Conservation (phyloP, 768 basidiomycete species). For the Serendipita sp. region DNA sequence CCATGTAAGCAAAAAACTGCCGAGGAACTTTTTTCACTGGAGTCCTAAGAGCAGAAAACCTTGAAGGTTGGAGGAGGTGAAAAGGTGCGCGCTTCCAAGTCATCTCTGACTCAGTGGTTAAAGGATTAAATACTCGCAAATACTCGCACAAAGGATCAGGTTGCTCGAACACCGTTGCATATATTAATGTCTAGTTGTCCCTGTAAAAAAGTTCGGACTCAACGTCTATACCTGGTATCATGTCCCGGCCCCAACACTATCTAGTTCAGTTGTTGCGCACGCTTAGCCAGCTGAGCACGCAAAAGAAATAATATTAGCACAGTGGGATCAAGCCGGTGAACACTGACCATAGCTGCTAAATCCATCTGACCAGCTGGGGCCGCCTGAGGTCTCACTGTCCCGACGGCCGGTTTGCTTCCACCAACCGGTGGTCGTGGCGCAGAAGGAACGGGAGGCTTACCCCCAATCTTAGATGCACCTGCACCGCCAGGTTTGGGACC, state of each 20-base stretch:
- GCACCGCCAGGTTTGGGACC: slow-evolving; percentile 30
- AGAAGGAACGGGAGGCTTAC: slow-evolving; percentile 48
- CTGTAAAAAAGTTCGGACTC: not conserved
- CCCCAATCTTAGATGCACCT: slow-evolving; percentile 24
- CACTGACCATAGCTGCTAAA: slow-evolving; percentile 65
- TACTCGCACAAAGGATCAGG: no score
- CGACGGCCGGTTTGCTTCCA: slow-evolving; percentile 26
- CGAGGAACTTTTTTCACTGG: no score
- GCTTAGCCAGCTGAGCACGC: slow-evolving; percentile 47
- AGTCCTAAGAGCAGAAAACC: no score
- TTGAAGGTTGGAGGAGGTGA: not conserved
- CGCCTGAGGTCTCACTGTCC: slow-evolving; percentile 26
- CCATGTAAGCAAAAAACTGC: no score
- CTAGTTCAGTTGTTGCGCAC: slow-evolving; percentile 37
- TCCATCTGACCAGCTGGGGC: slow-evolving; percentile 53
- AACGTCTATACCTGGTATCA: not conserved
- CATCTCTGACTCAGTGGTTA: not conserved
- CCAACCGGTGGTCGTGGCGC: slow-evolving; percentile 35
- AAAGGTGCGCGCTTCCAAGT: not conserved
- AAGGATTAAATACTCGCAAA: not conserved
- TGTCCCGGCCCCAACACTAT: not conserved
- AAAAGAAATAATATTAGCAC: slow-evolving; percentile 5
- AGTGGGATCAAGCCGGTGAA: slow-evolving; percentile 1
- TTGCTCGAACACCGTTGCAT: no score
- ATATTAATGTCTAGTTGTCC: no score